Evolutionary conservation across 768 basidiomycete species (phyloP), one percentile per base, ranked within the genome.

Genomic region (Boletus sp.): DNA sequence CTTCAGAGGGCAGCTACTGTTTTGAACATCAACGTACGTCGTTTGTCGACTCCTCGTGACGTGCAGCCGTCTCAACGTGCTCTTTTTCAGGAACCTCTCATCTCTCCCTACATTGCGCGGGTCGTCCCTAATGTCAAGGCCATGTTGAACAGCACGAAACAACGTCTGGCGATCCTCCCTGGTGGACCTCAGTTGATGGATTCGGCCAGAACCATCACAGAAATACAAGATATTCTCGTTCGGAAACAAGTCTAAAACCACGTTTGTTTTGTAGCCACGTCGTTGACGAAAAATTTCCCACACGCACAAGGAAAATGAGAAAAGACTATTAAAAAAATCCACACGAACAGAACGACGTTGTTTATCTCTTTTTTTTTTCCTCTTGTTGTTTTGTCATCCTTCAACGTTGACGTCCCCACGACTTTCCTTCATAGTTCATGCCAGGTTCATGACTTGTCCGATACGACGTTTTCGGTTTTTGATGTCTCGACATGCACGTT

Each of bases 71-170:
- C 47, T 54, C 15, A 44, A 47, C 5, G 10, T 20, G 7, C 18
- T 11, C 14, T 56, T 37, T 47, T 36, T 37, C 51, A 89, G 87
- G 89, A 92, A 71, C 88, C 88, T 60, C 78, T 92, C 35, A 92
- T 92, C 64, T 81, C 87, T 20, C 87, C 90, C 53, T 93, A 92
- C 71, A 83, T 89, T 52, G 84, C 87, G 20, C 86, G 90, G 48
- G 90, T 93, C 39, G 77, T 93, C 47, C 89, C 89, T 30, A 89
- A 82, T 61, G 89, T 92, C 48, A 89, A 90, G 69, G 79, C 81
- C 53, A 85, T 84, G 69, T 76, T 93, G 55, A 85, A 87, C 65
- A 84, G 84, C 49, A 90, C 88, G 56, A 90, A 90, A 71, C 89
- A 91, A 68, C 85, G 90, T 46, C 79, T 92, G 35, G 79, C 83